These are phyloP conservation scores for Alternaria alternata DNA, from an alignment of 2,329 filamentous ascomycete species.

Conservation along the genomic window DNA sequence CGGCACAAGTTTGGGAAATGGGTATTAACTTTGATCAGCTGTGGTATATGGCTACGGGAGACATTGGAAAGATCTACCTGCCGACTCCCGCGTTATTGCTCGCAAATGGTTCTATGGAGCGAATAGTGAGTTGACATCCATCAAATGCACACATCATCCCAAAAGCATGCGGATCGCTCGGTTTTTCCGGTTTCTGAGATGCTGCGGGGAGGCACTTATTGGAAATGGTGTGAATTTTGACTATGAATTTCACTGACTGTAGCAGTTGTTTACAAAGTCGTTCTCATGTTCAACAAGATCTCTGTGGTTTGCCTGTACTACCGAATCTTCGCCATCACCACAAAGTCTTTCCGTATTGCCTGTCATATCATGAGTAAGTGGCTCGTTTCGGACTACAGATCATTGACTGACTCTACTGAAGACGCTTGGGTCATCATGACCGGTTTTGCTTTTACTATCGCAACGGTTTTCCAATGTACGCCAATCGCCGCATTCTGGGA, in stretches of 20 bases:
- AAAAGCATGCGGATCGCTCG: background rate
- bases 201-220: background rate
- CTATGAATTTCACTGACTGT: background rate
- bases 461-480: constrained; percentile 46
- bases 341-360: constrained; percentile 34
- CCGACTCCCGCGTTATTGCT: constrained; percentile 24
- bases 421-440: constrained; percentile 42
- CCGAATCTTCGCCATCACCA: constrained; percentile 43
- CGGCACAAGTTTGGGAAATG: background rate
- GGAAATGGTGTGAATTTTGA: background rate
- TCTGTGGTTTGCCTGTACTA: constrained; percentile 46
- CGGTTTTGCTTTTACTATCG: constrained; percentile 38
- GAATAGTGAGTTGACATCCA: constrained; percentile 23
- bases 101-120: constrained; percentile 43
- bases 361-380: constrained; percentile 33
- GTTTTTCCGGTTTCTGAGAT: background rate
- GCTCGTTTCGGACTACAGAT: background rate
- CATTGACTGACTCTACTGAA: background rate
- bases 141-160: background rate
- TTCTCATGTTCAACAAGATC: constrained; percentile 47
- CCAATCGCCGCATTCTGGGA: constrained; percentile 45
- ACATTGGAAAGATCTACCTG: constrained; percentile 23
- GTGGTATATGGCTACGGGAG: constrained; percentile 35
- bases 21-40: constrained; percentile 18
- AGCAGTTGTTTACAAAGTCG: constrained; percentile 48